phyloP scores from a whole-genome alignment of 768 basidiomycete genomes.

The Podaxis sp. region DNA sequence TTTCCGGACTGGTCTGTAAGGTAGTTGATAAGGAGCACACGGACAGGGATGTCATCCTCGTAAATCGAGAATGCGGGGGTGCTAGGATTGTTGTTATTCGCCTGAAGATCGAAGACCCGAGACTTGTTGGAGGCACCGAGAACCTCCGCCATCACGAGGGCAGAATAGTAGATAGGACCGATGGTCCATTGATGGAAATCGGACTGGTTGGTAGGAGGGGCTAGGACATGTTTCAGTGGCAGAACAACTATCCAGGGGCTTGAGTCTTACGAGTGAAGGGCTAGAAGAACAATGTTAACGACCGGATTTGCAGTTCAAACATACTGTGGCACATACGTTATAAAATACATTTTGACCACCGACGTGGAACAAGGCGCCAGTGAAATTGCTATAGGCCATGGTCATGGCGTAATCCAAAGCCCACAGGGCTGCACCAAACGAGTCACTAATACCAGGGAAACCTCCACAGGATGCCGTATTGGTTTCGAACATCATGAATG shows the following conservation, averaged over 20 bases:
- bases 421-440: constrained; percentile 63
- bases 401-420: constrained; percentile 56
- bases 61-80: constrained; percentile 74
- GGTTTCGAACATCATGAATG: constrained; percentile 65
- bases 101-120: constrained; percentile 60
- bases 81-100: constrained; percentile 45
- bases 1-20: constrained; percentile 56
- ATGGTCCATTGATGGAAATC: constrained; percentile 68
- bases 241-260: background rate
- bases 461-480: constrained; percentile 71
- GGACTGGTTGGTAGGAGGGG: constrained; percentile 53
- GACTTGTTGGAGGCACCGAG: constrained; percentile 57
- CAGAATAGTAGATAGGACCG: constrained; percentile 72
- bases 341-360: constrained; percentile 64
- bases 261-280: constrained; percentile 49
- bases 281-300: constrained; percentile 42
- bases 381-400: constrained; percentile 52
- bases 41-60: constrained; percentile 55
- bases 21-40: constrained; percentile 71
- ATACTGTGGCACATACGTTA: constrained; percentile 40
- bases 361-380: constrained; percentile 46
- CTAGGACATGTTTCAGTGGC: constrained; percentile 21
- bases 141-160: constrained; percentile 64
- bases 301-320: constrained; percentile 22
- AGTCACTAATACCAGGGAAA: constrained; percentile 57